Percentiles rank a stretch among this genome's conserved stretches.
phyloP scores from a whole-genome alignment of 352 stramenopile genomes.

The Globisporangium paddicum region DNA sequence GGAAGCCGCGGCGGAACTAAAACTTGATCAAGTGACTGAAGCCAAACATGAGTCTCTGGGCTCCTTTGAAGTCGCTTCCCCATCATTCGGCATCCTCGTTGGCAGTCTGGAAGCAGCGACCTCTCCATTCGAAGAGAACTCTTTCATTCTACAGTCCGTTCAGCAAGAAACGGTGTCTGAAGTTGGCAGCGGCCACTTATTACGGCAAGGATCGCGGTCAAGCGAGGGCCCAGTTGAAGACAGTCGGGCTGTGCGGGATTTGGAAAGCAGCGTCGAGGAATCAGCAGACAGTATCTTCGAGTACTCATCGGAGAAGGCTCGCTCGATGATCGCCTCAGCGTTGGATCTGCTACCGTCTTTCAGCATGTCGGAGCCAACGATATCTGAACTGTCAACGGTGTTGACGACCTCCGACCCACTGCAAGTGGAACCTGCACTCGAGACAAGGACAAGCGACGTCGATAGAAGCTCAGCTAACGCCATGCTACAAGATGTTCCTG shows the following conservation, averaged over 20 bases:
- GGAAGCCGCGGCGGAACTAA: background rate
- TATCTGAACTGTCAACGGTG: background rate
- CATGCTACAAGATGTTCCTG: no score
- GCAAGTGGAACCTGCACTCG: slow-evolving; percentile 1
- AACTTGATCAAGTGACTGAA: background rate
- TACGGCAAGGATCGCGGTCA: background rate
- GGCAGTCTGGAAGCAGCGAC: no score
- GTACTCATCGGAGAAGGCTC: slow-evolving; percentile 27
- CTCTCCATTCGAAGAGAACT: no score
- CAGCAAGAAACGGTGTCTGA: no score
- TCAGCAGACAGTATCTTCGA: slow-evolving; percentile 16
- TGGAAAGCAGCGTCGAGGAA: background rate
- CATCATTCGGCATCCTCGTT: background rate
- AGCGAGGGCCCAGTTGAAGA: background rate
- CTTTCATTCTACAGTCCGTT: no score
- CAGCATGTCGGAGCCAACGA: background rate
- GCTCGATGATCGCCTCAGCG: slow-evolving; percentile 33
- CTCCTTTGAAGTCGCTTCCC: background rate
- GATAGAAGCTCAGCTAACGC: background rate
- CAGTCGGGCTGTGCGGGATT: background rate
- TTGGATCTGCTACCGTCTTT: slow-evolving; percentile 31
- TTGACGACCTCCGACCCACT: background rate
- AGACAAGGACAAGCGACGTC: background rate
- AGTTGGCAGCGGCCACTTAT: no score
- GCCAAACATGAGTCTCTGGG: background rate